Base-by-base conservation (phyloP, 2,329 filamentous ascomycete genomes). In the Fusarium sacchari region DNA sequence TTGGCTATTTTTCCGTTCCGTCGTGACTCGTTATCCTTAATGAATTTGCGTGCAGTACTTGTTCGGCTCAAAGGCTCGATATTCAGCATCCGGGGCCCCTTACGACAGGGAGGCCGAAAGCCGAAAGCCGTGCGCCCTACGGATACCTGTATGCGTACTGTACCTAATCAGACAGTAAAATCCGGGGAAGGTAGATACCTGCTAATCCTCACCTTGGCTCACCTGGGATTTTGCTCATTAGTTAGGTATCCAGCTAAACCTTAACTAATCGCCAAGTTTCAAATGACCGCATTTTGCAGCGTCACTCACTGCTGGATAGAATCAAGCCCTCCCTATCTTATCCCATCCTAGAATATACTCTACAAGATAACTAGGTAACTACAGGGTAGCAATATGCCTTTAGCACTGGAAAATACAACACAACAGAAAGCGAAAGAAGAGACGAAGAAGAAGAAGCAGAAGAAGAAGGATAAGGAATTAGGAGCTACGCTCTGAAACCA, bases 61-160 rank as follows among this genome's bases (percentile, higher is more conserved):
- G 46, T 71, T 78, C 76, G 76, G 76, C 70, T 78, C 60, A 78
- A 78, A 73, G 73, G 76, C 64, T 57, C 55, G 40, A 50, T 37
- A 47, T 39, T 57, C 24, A 30, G 44, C 40, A 46, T 59, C 61
- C 50, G 32, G 47, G 44, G 42, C 52, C 53, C 53, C 39, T 57
- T 32, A 67, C 32, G 13, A 83, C 82, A 85, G 82, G 85, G 81
- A 82, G 84, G 78, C 85, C 85, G 84, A 82, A 79, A 84, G 79
- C 85, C 85, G 84, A 82, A 79, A 68, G 32, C 63, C 52, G 60
- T 42, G 18, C 30, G 17, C n/a, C 32, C 24, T 22, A 22, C 26
- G 26, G 28, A 14, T 22, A 28, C 24, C 34, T 37, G 34, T 26
- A 32, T 12, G n/a, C n/a, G n/a, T 32, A 32, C 30, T 32, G 39